These are phyloP conservation scores for Marasmius oreades DNA, from an alignment of 1,284 basidiomycete genomes.

Conservation along the genomic window DNA sequence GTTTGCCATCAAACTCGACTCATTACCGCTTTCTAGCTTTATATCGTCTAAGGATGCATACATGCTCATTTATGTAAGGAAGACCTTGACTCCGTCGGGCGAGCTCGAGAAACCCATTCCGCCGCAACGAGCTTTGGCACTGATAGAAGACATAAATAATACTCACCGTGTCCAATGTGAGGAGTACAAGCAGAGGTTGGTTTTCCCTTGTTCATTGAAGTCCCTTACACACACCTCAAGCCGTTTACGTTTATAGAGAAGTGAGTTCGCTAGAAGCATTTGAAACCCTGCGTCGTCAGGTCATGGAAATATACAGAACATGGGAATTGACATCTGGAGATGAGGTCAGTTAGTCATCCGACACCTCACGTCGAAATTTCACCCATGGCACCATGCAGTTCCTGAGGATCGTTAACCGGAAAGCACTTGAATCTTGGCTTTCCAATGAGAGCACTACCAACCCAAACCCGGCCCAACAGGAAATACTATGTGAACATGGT, in stretches of 20 bases:
- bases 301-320: constrained; percentile 56
- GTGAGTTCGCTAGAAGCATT: constrained; percentile 42
- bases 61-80: constrained; percentile 80
- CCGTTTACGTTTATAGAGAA: constrained; percentile 38
- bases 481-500: constrained; percentile 60
- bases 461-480: constrained; percentile 21
- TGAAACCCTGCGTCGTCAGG: constrained; percentile 42
- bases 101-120: constrained; percentile 31
- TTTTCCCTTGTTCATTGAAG: constrained; percentile 9
- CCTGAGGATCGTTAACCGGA: constrained; percentile 54
- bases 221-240: constrained; percentile 14
- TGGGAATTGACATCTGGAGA: constrained; percentile 54
- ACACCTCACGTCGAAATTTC: constrained; percentile 7
- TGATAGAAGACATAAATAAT: constrained; percentile 55
- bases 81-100: background rate
- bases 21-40: constrained; percentile 18
- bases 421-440: constrained; percentile 62
- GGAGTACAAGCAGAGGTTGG: constrained; percentile 47
- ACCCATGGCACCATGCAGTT: constrained; percentile 33
- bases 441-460: constrained; percentile 32
- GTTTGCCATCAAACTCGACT: constrained; percentile 15
- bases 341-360: constrained; percentile 31
- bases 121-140: constrained; percentile 48
- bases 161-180: constrained; percentile 50
- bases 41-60: constrained; percentile 82